These are phyloP conservation scores for Tetracentron sinense DNA, from an alignment of 164 flowering plant species.

Conservation along the genomic window DNA sequence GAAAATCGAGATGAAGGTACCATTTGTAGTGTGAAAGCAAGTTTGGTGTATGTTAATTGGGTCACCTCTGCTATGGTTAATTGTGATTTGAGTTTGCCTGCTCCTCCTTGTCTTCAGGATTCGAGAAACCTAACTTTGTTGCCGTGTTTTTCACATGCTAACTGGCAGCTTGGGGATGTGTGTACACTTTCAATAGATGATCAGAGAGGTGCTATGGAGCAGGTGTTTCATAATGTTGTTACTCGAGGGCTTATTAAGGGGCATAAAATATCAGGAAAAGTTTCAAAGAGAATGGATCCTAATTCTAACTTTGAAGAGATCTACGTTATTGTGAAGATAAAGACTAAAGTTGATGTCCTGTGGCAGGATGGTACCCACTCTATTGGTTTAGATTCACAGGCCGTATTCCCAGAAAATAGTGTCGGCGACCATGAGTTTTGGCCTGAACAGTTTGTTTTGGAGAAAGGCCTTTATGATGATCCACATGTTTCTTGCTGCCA, in stretches of 20 bases:
- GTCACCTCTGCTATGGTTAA: conserved; percentile 46
- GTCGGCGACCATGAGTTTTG: conserved; percentile 79
- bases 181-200: conserved; percentile 50
- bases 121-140: conserved; percentile 50
- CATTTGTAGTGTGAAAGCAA: conserved; percentile 64
- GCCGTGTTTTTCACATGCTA: conserved; percentile 65
- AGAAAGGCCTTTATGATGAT: conserved; percentile 51
- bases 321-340: conserved; percentile 57
- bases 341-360: conserved; percentile 62
- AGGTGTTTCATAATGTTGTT: conserved; percentile 9
- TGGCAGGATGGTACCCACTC: conserved; percentile 89
- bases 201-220: conserved; percentile 14
- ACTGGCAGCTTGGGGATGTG: conserved; percentile 94
- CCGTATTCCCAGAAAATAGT: conserved; percentile 41
- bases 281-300: conserved; percentile 16
- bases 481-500: conserved; percentile 21
- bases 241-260: conserved; percentile 14
- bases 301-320: conserved; percentile 28
- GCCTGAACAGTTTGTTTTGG: conserved; percentile 69
- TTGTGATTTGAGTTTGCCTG: conserved; percentile 21
- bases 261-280: conserved; percentile 19
- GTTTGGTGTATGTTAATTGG: conserved; percentile 74
- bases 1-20: conserved; percentile 54
- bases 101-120: conserved; percentile 51
- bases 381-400: conserved; percentile 50